These are phyloP conservation scores for Camellia japonica DNA, from an alignment of 148 eudicot genomes.

Conservation along the genomic window DNA sequence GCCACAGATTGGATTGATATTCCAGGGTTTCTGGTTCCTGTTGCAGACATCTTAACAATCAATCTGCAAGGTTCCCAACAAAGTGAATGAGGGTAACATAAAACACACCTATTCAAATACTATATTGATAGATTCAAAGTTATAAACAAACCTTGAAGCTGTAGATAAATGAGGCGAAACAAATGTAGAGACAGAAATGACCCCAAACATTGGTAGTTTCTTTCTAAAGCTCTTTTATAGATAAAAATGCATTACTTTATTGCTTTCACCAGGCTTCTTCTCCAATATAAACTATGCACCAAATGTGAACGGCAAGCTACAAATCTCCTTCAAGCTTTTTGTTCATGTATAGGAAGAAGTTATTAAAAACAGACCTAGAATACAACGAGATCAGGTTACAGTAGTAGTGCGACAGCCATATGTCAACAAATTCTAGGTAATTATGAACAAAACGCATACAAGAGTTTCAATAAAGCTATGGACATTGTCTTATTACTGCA, in stretches of 20 bases:
- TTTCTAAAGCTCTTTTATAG: conserved; percentile 2
- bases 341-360: neutral
- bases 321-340: neutral
- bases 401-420: neutral
- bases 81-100: neutral
- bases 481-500: too few relatives aligned
- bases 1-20: conserved; percentile 21
- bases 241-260: neutral
- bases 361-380: neutral
- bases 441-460: too few relatives aligned
- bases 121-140: neutral
- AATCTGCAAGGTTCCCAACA: conserved; percentile 23
- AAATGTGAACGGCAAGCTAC: neutral
- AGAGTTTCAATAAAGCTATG: too few relatives aligned
- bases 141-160: conserved; percentile 22
- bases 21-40: conserved; percentile 20
- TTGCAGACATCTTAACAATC: conserved; percentile 31
- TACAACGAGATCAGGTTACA: neutral
- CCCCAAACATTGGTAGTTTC: conserved; percentile 8
- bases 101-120: neutral
- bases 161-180: conserved; percentile 12
- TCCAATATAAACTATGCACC: conserved; percentile 9
- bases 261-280: conserved; percentile 9
- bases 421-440: neutral
- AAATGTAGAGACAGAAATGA: conserved; percentile 8